These are phyloP conservation scores for Prillingera fragicola DNA, from an alignment of 1,284 basidiomycete species.

Conservation along the genomic window DNA sequence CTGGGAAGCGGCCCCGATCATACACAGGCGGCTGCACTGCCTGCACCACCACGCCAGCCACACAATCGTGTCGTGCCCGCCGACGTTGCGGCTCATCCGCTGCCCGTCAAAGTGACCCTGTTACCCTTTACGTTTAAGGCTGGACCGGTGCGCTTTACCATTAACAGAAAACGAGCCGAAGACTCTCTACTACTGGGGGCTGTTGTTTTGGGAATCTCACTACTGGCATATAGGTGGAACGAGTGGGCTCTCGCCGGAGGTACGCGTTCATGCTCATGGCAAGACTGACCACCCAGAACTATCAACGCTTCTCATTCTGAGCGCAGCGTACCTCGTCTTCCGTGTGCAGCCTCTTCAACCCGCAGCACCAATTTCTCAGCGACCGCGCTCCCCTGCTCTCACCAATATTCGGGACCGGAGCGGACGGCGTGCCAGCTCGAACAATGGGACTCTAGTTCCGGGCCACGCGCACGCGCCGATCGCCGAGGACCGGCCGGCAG, in stretches of 20 bases:
- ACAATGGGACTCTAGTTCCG: constrained; percentile 12
- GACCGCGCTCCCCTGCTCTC: constrained; percentile 1
- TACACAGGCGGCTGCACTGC: background rate
- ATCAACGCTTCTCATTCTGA: constrained; percentile 8
- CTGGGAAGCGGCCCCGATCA: background rate
- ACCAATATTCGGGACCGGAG: background rate
- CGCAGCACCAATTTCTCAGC: constrained; percentile 9
- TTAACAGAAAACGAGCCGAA: constrained; percentile 39
- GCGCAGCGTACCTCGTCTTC: constrained; percentile 5
- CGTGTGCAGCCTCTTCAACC: constrained; percentile 31
- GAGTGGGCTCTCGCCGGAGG: constrained; percentile 42
- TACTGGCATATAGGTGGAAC: constrained; percentile 32
- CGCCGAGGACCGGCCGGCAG: constrained; percentile 21
- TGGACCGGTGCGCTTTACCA: constrained; percentile 9
- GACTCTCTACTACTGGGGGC: constrained; percentile 33
- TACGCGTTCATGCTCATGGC: constrained; percentile 2
- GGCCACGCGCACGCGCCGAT: background rate
- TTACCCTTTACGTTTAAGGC: constrained; percentile 18
- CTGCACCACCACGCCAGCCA: background rate
- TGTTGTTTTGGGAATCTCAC: constrained; percentile 28
- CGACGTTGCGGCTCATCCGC: constrained; percentile 14
- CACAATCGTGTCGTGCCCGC: constrained; percentile 5
- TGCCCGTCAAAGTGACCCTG: constrained; percentile 19
- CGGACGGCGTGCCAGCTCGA: constrained; percentile 3
- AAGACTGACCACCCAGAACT: constrained; percentile 9